Base-by-base conservation (phyloP, 495 filamentous ascomycete genomes). In the Cladorrhinum samala region DNA sequence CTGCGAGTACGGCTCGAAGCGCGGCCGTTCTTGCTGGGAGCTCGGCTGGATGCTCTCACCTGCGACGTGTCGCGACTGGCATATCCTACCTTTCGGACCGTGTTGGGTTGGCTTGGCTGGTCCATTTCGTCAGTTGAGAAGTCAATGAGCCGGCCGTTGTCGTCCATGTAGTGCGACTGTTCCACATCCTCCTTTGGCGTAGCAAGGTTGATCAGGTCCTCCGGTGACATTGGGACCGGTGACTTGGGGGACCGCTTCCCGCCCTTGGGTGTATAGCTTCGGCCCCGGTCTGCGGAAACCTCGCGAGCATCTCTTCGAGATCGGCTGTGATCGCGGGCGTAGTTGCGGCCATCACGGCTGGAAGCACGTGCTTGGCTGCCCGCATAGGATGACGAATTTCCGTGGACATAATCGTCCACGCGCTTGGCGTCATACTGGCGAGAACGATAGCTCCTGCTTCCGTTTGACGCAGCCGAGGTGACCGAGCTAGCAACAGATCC, bases 241-340 rank as follows among this genome's bases (percentile, higher is more conserved):
- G 90, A 95, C 40, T 88, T 92, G 3, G 90, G 91, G 5, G 91
- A 95, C 4, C 88, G 78, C 63, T 95, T 94, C 6, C 88, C 86
- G 24, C 90, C 85, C 61, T 72, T 75, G 49, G 70, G 68, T 37
- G 83, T 86, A 56, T 89, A 87, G 56, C 86, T 87, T 41, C 84
- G 81, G 17, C 85, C 87, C 39, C 87, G 83, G 21, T 83, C 84
- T 58, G 82, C 79, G 9, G 87, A 90, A 20, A 62, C 65, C n/a
- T 87, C 84, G 9, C 83, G 77, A 17, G 68, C 72, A 9, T 75
- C 64, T 57, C 75, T 73, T 36, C 77, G 73, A 59, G 62, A 82
- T 57, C 61, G 68, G 66, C 76, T 83, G 13, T 71, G 73, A 9
- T 70, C 76, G 30, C 81, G 75, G 7, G 72, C 76, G 38, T 68